Base-by-base conservation (phyloP, 2,329 filamentous ascomycete genomes). In the Cladorrhinum sp. region DNA sequence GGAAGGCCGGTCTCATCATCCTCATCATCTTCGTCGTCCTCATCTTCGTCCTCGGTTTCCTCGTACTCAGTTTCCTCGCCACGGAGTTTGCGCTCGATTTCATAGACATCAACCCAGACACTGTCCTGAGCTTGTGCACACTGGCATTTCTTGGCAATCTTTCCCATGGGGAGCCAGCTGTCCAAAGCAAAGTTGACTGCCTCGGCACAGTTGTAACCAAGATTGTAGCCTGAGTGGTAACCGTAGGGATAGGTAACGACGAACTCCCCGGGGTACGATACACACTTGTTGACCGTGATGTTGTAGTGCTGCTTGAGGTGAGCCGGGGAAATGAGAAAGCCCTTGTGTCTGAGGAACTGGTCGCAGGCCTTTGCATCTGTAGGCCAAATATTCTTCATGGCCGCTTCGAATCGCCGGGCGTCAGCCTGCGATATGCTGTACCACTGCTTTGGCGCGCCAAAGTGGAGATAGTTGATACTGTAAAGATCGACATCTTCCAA, bases 401-500 rank as follows among this genome's bases (percentile, higher is more conserved):
- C 93, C 38, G 87, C 86, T 75, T 99, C 95, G 68, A 99, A 99
- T 16, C 90, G 88, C 55, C 92, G 86, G 13, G 93, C 92, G 73
- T 99, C 95, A 66, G 91, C 90, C 74, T 98, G 96, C 0, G 93
- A 96, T 66, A 99, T 98, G 75, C 93, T 97, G 77, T 99, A 99
- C 95, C 95, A 99, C 74, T 99, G 95, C 76, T 99, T 99, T 0
- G 95, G 95, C 1, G 95, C 95, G 58, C 95, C 95, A 73, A 99
- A 99, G 72, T 99, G 95, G 62, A 99, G 92, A 74, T 97, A 99
- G 78, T 99, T 99, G 82, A 99, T 99, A 74, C 93, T 98, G 85
- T 99, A 99, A 3, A 99, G 84, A 77, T 99, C 95, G 48, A 99
- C 93, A 73, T 99, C 95, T 73, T 99, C 95, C 57, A 99, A 78